Evolutionary conservation across 805 yeast species (phyloP).

Genomic region (Lachancea lanzarotensis): DNA sequence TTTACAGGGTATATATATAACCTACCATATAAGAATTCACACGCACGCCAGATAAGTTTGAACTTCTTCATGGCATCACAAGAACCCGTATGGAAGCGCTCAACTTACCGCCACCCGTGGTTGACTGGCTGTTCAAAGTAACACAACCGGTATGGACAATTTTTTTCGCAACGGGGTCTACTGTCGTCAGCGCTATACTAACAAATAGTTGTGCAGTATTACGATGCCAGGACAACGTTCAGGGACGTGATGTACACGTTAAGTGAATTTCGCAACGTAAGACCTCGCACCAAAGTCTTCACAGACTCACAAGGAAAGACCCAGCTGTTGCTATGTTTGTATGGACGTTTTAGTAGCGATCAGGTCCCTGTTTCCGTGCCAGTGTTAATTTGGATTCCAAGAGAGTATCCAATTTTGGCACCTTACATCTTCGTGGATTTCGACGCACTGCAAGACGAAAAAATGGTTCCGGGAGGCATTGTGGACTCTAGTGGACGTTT

Average conservation of each 20-base stretch:
- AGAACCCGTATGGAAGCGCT: conserved; percentile 5
- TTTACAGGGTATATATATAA: no score
- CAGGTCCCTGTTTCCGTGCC: conserved; percentile 47
- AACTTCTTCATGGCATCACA: no score
- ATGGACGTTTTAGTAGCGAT: conserved; percentile 43
- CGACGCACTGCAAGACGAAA: conserved; percentile 39
- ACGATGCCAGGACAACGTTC: conserved; percentile 50
- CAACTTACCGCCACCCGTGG: conserved; percentile 36
- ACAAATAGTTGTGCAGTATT: conserved; percentile 41
- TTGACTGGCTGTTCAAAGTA: conserved; percentile 55
- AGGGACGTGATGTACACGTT: conserved; percentile 48
- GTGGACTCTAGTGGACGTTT: conserved; percentile 67
- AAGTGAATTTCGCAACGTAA: conserved; percentile 46
- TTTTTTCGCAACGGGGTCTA: no score
- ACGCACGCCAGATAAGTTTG: no score
- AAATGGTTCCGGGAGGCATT: conserved; percentile 52
- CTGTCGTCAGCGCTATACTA: not conserved
- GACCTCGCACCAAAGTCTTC: conserved; percentile 63
- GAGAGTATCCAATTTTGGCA: conserved; percentile 55
- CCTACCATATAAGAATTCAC: no score
- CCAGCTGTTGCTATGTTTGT: conserved; percentile 53
- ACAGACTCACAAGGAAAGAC: conserved; percentile 53
- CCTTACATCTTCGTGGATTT: conserved; percentile 59
- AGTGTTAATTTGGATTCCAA: conserved; percentile 71
- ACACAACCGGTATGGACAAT: conserved; percentile 38